phyloP scores from a whole-genome alignment of 2,329 filamentous ascomycete genomes.

The Fusarium pseudoanthophilum region DNA sequence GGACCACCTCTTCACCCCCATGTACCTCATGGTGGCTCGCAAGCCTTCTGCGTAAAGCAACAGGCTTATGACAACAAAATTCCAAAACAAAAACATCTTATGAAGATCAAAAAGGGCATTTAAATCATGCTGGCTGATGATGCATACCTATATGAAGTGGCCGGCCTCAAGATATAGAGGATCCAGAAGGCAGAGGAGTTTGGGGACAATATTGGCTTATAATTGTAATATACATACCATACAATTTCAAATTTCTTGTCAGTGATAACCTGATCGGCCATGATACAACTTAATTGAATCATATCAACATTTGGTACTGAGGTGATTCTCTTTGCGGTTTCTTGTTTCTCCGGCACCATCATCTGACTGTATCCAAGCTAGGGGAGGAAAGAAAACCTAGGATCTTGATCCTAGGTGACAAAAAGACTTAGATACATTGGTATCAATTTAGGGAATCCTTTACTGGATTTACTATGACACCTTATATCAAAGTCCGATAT shows the following conservation, averaged over 20 bases:
- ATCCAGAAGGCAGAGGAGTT: constrained; percentile 34
- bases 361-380: background rate
- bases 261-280: background rate
- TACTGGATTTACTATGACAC: too few species aligned
- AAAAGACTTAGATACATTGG: too few species aligned
- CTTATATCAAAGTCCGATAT: too few species aligned
- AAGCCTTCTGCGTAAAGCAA: constrained; percentile 68
- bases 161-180: constrained; percentile 29
- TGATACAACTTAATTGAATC: background rate
- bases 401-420: too few species aligned
- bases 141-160: constrained; percentile 38
- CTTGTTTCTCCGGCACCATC: constrained; percentile 30
- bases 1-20: constrained; percentile 95
- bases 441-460: too few species aligned
- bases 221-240: constrained; percentile 45
- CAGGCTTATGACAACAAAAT: constrained; percentile 11
- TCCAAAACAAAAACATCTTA: constrained; percentile 24
- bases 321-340: constrained; percentile 11
- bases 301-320: background rate
- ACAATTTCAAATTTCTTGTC: constrained; percentile 21
- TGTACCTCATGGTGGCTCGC: constrained; percentile 96
- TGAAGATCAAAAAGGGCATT: constrained; percentile 25
- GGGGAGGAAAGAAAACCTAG: too few species aligned
- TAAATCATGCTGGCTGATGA: constrained; percentile 29
- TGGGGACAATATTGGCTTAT: constrained; percentile 41